Conservation (phyloP, 2,329 filamentous ascomycete genomes). For the Fusarium algeriense region DNA sequence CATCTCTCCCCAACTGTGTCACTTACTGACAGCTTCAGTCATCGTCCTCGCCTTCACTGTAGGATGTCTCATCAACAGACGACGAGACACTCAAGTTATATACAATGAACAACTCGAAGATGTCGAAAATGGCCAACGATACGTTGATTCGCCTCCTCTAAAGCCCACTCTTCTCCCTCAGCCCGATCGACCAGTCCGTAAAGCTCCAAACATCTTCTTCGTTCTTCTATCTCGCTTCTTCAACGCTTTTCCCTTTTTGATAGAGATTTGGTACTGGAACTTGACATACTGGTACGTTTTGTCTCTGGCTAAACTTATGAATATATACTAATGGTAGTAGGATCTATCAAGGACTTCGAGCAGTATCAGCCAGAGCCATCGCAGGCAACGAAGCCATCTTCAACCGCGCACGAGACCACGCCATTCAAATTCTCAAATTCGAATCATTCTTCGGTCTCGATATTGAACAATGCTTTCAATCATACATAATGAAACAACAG, state of each 20-base stretch:
- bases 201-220: constrained; percentile 43
- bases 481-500: constrained; percentile 52
- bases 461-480: constrained; percentile 56
- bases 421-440: constrained; percentile 55
- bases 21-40: constrained; percentile 1
- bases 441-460: constrained; percentile 55
- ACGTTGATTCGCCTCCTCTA: constrained; percentile 38
- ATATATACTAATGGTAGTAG: constrained; percentile 28
- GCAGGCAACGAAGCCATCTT: constrained; percentile 55
- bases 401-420: constrained; percentile 54
- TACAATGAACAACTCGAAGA: constrained; percentile 23
- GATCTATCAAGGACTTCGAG: constrained; percentile 60
- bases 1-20: not conserved
- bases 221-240: constrained; percentile 49
- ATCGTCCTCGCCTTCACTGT: constrained; percentile 40
- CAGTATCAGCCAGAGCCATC: constrained; percentile 57
- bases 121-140: constrained; percentile 32
- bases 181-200: constrained; percentile 27
- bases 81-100: constrained; percentile 5
- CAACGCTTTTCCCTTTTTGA: constrained; percentile 49
- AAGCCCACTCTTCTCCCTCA: constrained; percentile 34
- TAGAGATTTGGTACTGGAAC: constrained; percentile 56
- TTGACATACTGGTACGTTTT: constrained; percentile 50
- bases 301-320: not conserved
- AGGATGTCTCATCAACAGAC: constrained; percentile 45